Base-by-base conservation (phyloP, 2,329 filamentous ascomycete species). In the Fusarium verrucosum region DNA sequence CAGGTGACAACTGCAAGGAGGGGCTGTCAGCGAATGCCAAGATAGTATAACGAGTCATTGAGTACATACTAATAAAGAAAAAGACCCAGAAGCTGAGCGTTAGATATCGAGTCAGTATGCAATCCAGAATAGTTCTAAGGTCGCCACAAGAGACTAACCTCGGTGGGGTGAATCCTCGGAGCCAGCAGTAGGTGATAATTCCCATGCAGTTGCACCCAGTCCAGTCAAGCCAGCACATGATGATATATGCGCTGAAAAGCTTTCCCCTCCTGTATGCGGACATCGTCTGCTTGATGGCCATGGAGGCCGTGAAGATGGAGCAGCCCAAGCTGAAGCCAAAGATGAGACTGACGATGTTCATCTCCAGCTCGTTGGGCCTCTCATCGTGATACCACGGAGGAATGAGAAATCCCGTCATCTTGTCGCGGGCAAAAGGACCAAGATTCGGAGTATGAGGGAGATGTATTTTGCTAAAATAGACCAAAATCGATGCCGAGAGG, bases 211-310 rank as follows among this genome's bases (percentile, higher is more conserved):
- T 65, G 5, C 62, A 65, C 14, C 62, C 62, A 35, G 33, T 61
- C 62, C 62, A 65, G 8, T 65, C 62, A 7, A 66, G 44, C 61
- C 62, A 66, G 33, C 61, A 65, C 61, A 66, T 65, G 11, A 66
- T 41, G 7, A 62, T 65, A 30, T 66, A 66, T 7, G 61, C 56
- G 5, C 42, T 44, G 28, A 65, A 65, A 2, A 40, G 50, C 11
- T 17, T 61, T 19, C 38, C 20, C 8, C 62, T 53, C 23, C 20
- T 46, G 13, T 65, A 54, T 5, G 61, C 61, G 10, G 43, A 33
- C 9, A 25, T 19, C 16, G 55, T 41, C 47, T 61, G 62, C 10
- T 46, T 33, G 20, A 40, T 35, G 7, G 56, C 60, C 51, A 46
- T 46, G 11, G 51, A 25, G 20, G 51, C 50, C 20, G 61, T 65